Percentiles rank a stretch among this genome's conserved stretches.
Evolutionary conservation across 257 asterid genomes (phyloP).

Genomic region (Penstemon davidsonii): DNA sequence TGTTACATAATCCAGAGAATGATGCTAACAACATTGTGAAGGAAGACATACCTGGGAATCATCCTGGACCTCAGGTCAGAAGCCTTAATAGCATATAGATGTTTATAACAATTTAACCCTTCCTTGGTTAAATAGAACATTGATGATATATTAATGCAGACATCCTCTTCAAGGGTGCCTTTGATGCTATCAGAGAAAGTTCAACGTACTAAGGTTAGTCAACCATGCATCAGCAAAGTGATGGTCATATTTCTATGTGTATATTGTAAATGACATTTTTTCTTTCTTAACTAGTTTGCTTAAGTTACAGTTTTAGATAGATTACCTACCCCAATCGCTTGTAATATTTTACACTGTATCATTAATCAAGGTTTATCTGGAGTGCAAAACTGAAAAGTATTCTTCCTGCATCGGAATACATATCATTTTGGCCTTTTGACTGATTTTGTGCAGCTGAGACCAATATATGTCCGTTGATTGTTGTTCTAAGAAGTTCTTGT

Average conservation of each 20-base stretch:
- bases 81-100: slow-evolving; percentile 28
- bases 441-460: not conserved
- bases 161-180: slow-evolving; percentile 72
- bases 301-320: not conserved
- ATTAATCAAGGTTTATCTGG: not conserved
- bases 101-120: slow-evolving; percentile 7
- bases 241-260: not conserved
- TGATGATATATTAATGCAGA: slow-evolving; percentile 45
- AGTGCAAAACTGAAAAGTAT: not conserved
- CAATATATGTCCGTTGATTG: slow-evolving; percentile 8
- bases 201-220: slow-evolving; percentile 75
- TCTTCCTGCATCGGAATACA: too few relatives aligned
- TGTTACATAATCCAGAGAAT: slow-evolving; percentile 41
- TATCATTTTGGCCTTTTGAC: not conserved
- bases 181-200: slow-evolving; percentile 81
- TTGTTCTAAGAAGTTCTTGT: not conserved
- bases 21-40: slow-evolving; percentile 42
- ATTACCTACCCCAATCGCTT: slow-evolving; percentile 10
- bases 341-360: not conserved
- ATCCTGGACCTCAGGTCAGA: slow-evolving; percentile 55
- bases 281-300: not conserved
- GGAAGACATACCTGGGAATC: slow-evolving; percentile 51
- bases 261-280: slow-evolving; percentile 24
- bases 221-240: slow-evolving; percentile 22
- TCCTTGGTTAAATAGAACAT: slow-evolving; percentile 22